These are phyloP conservation scores for Aureobasidium lini DNA, from an alignment of 2,329 filamentous ascomycete species.

Conservation along the genomic window DNA sequence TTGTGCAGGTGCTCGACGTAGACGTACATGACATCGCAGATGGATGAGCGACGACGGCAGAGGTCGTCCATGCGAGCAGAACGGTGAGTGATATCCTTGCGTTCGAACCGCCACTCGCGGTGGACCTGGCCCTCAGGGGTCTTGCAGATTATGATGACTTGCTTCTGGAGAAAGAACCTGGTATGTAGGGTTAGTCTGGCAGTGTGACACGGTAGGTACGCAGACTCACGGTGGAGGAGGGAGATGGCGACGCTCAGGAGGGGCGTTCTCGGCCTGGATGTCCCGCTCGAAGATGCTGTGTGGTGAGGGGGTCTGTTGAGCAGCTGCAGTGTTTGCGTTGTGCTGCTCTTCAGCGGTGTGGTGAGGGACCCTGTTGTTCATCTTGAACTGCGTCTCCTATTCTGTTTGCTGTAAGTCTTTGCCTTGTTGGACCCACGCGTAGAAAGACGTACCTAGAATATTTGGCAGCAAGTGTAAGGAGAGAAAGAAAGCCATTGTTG, in stretches of 20 bases:
- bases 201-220: no score
- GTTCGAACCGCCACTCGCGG: not conserved
- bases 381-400: not conserved
- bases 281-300: not conserved
- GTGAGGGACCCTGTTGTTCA: slow-evolving; percentile 4
- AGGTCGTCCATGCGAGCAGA: not conserved
- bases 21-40: not conserved
- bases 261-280: not conserved
- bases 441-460: not conserved
- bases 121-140: not conserved
- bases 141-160: not conserved
- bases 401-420: not conserved
- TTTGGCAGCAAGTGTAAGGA: not conserved
- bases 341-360: not conserved
- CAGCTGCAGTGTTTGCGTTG: not conserved
- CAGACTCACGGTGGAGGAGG: not conserved
- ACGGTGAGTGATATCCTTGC: not conserved
- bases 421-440: not conserved
- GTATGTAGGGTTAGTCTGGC: not conserved
- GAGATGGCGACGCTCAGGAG: not conserved
- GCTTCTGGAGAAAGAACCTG: not conserved
- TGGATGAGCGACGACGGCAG: not conserved
- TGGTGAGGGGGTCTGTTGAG: not conserved
- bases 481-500: not conserved
- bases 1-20: not conserved